Conservation (phyloP, 768 basidiomycete genomes). For the Trametes cingulata region DNA sequence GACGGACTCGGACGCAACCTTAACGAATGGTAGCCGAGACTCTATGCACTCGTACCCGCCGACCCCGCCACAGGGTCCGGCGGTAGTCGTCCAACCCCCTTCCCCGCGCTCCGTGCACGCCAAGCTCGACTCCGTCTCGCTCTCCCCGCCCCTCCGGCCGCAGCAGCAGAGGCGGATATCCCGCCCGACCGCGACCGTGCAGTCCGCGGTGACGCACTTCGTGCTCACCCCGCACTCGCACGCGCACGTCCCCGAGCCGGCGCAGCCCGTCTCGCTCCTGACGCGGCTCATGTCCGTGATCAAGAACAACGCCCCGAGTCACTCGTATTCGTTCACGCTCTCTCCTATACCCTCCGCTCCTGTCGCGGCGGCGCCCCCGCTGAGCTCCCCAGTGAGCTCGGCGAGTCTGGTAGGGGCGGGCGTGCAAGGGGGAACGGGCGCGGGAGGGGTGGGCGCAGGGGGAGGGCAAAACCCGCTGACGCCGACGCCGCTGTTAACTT, state of each 20-base stretch:
- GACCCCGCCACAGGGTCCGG: slow-evolving; percentile 32
- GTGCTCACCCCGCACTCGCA: slow-evolving; percentile 35
- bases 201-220: slow-evolving; percentile 30
- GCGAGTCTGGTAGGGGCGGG: slow-evolving; percentile 4
- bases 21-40: slow-evolving; percentile 27
- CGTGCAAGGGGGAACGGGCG: not conserved
- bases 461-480: slow-evolving; percentile 27
- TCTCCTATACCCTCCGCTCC: slow-evolving; percentile 33
- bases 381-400: slow-evolving; percentile 21
- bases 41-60: slow-evolving; percentile 40
- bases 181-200: slow-evolving; percentile 11
- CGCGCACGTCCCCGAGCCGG: slow-evolving; percentile 22
- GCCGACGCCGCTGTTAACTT: slow-evolving; percentile 56
- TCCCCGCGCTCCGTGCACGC: slow-evolving; percentile 33
- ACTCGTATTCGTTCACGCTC: slow-evolving; percentile 64
- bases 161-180: not conserved
- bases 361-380: slow-evolving; percentile 23
- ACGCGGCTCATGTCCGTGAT: slow-evolving; percentile 32
- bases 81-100: slow-evolving; percentile 28
- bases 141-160: slow-evolving; percentile 4
- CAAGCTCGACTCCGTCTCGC: slow-evolving; percentile 32
- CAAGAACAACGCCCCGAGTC: slow-evolving; percentile 43
- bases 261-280: slow-evolving; percentile 25
- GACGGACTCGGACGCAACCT: slow-evolving; percentile 33
- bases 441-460: not conserved